Evolutionary conservation across 2,329 filamentous ascomycete genomes (phyloP).

Genomic region (Conoideocrella luteorostrata): DNA sequence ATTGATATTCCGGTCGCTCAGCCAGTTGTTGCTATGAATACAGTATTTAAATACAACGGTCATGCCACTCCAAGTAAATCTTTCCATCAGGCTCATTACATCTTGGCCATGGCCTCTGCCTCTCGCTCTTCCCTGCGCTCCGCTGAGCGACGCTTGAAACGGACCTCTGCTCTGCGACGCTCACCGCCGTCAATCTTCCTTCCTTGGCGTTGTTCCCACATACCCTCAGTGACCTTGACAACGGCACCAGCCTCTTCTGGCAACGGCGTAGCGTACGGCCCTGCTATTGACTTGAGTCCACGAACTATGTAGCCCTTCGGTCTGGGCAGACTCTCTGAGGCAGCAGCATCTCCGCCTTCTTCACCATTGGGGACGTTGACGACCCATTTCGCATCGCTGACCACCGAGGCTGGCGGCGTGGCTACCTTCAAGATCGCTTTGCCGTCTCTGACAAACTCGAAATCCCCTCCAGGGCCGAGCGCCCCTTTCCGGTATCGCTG

Average conservation of each 20-base stretch:
- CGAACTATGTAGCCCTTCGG: constrained; percentile 54
- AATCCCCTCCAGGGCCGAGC: constrained; percentile 77
- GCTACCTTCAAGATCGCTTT: constrained; percentile 44
- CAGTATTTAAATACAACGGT: no score
- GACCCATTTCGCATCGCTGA: constrained; percentile 43
- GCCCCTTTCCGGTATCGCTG: constrained; percentile 74
- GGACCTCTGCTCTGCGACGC: constrained; percentile 75
- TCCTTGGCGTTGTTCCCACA: constrained; percentile 86
- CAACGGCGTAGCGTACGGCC: constrained; percentile 65
- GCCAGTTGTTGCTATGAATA: no score
- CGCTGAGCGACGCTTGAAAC: constrained; percentile 75
- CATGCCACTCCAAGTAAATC: no score
- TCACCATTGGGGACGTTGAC: constrained; percentile 48
- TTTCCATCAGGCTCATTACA: constrained; percentile 22
- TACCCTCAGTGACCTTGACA: constrained; percentile 70
- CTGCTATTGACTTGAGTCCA: constrained; percentile 63
- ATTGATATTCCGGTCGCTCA: no score
- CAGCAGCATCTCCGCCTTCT: constrained; percentile 22
- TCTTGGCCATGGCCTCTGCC: constrained; percentile 27
- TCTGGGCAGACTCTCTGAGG: constrained; percentile 17
- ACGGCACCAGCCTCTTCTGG: constrained; percentile 59
- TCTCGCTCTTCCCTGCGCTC: constrained; percentile 66
- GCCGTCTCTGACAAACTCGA: constrained; percentile 60
- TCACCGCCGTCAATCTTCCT: constrained; percentile 96
- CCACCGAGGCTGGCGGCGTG: constrained; percentile 29